Evolutionary conservation across 306 rosid species (phyloP), one percentile per base, ranked within the genome.

Genomic region (Inga leiocalycina): DNA sequence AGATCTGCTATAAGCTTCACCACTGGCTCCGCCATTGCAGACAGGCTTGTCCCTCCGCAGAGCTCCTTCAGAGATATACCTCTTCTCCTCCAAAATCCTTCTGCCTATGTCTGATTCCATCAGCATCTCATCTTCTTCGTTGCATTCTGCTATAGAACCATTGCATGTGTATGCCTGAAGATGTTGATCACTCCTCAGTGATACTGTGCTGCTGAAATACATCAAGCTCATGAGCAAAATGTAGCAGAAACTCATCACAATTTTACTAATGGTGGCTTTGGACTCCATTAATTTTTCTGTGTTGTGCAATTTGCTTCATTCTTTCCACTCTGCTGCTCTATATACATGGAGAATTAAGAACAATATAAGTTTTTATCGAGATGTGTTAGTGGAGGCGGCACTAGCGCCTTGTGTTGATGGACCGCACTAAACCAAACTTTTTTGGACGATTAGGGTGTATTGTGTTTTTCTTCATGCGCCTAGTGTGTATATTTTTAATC

Each of bases 31-130:
- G 2, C 89, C 88, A 32, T 82, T 82, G 43, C 97, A 94, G 37
- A 87, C 97, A 10, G 97, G 94, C 22, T 76, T 85, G 71, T 94
- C 91, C 68, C 74, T 90, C 74, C 32, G 85, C 8, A 94, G 72
- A 51, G 97, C 94, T 62, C 97, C 93, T 22, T 81, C 79, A 4
- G 98, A 92, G 72, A 94, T 90, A 79, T 88, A 90, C 22, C 59
- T 91, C 84, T 56, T 79, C 65, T 85, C 71, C 45, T 74, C 89
- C 22, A 93, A 74, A 88, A 94, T 76, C 87, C 98, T 91, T 34
- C 91, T 51, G 86, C 96, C 91, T 84, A 85, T 90, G 46, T 93
- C 97, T 0, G 98, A 92, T 8, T 91, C 98, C 98, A 93, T 93
- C 77, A 86, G 30, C 82, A 84, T 2, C 89, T 93, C 98, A 5